These are phyloP conservation scores for Yamadazyma laniorum DNA, from an alignment of 805 yeast species.

Conservation along the genomic window DNA sequence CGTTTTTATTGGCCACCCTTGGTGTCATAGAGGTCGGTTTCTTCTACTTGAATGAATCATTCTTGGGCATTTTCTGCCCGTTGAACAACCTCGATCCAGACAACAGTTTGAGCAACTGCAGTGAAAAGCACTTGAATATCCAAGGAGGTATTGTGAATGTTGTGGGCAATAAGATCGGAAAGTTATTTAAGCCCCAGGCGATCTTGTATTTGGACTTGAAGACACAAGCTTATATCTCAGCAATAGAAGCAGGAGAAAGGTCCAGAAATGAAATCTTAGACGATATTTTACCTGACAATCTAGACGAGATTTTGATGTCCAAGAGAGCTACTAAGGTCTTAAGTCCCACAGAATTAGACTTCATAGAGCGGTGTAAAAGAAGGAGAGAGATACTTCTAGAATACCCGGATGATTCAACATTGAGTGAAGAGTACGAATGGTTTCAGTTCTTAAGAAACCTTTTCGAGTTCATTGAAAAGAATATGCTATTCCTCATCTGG, in stretches of 20 bases:
- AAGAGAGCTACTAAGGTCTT: slow-evolving; percentile 40
- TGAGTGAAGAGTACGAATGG: slow-evolving; percentile 83
- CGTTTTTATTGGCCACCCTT: slow-evolving; percentile 81
- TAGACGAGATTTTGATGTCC: slow-evolving; percentile 46
- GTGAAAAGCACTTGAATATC: slow-evolving; percentile 26
- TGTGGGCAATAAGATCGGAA: slow-evolving; percentile 47
- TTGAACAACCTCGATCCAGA: slow-evolving; percentile 54
- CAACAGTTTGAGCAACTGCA: slow-evolving; percentile 39
- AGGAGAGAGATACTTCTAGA: slow-evolving; percentile 62
- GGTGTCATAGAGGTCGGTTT: slow-evolving; percentile 87
- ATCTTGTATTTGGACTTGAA: slow-evolving; percentile 79
- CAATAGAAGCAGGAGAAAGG: slow-evolving; percentile 63
- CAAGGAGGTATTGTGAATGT: slow-evolving; percentile 32
- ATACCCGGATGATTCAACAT: slow-evolving; percentile 45
- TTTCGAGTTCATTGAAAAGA: slow-evolving; percentile 72
- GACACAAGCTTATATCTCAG: slow-evolving; percentile 93
- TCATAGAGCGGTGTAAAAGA: slow-evolving; percentile 67
- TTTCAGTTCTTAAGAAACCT: slow-evolving; percentile 74
- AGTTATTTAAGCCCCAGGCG: slow-evolving; percentile 77
- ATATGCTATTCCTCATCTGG: slow-evolving; percentile 70
- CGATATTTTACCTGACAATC: slow-evolving; percentile 68
- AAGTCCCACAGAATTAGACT: slow-evolving; percentile 78
- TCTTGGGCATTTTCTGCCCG: slow-evolving; percentile 86
- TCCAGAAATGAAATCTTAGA: slow-evolving; percentile 65
- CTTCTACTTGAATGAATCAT: slow-evolving; percentile 78